Evolutionary conservation across 805 yeast species (phyloP).

Genomic region (Candida succiphila): DNA sequence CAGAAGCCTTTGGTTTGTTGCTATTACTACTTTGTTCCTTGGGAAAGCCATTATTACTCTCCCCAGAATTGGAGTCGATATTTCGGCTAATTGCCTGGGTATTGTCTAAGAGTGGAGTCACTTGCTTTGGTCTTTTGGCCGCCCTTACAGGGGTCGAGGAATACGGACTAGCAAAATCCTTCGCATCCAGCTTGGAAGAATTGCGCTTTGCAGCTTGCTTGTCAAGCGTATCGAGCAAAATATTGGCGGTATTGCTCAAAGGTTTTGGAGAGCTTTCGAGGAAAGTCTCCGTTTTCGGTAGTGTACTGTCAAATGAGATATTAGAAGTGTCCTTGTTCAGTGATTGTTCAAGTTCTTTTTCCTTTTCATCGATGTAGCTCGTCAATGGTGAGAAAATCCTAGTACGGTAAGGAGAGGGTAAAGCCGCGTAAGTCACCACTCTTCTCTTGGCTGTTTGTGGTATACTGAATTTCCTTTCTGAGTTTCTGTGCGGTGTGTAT

Average conservation of each 20-base stretch:
- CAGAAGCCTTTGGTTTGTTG: background rate
- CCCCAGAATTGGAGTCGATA: background rate
- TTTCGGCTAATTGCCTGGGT: background rate
- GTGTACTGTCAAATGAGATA: background rate
- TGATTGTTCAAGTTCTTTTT: constrained; percentile 1
- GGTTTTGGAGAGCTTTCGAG: constrained; percentile 1
- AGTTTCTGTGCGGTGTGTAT: background rate
- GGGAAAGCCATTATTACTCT: background rate
- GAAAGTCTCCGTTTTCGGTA: background rate
- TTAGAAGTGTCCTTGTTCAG: background rate
- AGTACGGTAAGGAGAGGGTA: constrained; percentile 17
- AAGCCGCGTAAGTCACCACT: constrained; percentile 16
- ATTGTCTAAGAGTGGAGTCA: background rate
- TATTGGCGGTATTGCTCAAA: constrained; percentile 16
- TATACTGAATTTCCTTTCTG: constrained; percentile 4
- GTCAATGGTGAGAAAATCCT: constrained; percentile 19
- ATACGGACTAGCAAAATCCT: background rate
- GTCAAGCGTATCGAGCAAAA: constrained; percentile 12
- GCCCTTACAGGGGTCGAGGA: background rate
- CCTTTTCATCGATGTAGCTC: constrained; percentile 10
- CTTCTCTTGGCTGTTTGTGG: constrained; percentile 16
- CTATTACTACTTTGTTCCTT: background rate
- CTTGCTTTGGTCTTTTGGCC: background rate
- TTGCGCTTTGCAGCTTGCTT: background rate
- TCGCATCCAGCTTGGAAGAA: background rate